These are phyloP conservation scores for Phlebiopsis gigantea DNA, from an alignment of 768 basidiomycete genomes.

Conservation along the genomic window DNA sequence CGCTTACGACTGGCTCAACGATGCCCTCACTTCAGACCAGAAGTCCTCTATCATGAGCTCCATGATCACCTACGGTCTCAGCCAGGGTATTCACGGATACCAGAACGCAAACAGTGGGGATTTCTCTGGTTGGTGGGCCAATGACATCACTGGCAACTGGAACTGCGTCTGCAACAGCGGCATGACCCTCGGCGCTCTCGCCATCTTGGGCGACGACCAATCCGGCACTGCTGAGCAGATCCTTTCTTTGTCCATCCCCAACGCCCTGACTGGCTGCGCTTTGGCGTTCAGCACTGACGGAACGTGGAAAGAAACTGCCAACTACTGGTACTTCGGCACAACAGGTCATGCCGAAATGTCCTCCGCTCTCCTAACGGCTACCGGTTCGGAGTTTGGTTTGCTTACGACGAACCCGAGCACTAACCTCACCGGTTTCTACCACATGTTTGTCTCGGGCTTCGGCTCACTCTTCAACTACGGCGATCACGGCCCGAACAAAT, in stretches of 20 bases:
- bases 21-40: slow-evolving; percentile 72
- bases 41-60: slow-evolving; percentile 61
- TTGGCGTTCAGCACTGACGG: slow-evolving; percentile 63
- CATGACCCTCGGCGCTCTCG: slow-evolving; percentile 82
- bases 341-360: slow-evolving; percentile 89
- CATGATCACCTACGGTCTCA: slow-evolving; percentile 76
- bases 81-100: slow-evolving; percentile 40
- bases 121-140: slow-evolving; percentile 74
- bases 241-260: slow-evolving; percentile 62
- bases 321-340: slow-evolving; percentile 95
- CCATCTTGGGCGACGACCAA: slow-evolving; percentile 80
- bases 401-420: slow-evolving; percentile 67
- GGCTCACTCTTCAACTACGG: slow-evolving; percentile 84
- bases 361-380: slow-evolving; percentile 76
- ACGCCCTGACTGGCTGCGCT: slow-evolving; percentile 76
- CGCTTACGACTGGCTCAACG: slow-evolving; percentile 96
- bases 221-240: slow-evolving; percentile 66
- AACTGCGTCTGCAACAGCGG: slow-evolving; percentile 96
- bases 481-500: slow-evolving; percentile 93
- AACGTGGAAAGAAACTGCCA: slow-evolving; percentile 89
- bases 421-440: slow-evolving; percentile 72
- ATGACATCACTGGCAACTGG: slow-evolving; percentile 81
- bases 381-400: slow-evolving; percentile 77
- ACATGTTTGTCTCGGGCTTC: slow-evolving; percentile 83
- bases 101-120: slow-evolving; percentile 18